These are phyloP conservation scores for Trichoderma sp. DNA, from an alignment of 2,329 filamentous ascomycete species.

Conservation along the genomic window DNA sequence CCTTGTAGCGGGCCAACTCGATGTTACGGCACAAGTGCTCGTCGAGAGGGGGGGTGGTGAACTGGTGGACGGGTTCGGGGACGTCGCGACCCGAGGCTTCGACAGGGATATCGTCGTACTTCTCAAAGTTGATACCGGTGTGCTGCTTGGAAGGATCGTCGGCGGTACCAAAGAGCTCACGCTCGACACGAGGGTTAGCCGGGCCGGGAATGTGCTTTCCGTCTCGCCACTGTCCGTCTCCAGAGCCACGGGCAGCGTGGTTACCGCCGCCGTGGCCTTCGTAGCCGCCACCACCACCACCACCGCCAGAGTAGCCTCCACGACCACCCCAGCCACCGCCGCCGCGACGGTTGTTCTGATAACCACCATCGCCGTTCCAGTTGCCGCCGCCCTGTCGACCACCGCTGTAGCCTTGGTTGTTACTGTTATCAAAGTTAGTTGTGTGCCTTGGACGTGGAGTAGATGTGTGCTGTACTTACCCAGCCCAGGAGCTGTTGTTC, in stretches of 20 bases:
- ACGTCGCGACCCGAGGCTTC: constrained; percentile 93
- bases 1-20: constrained; percentile 87
- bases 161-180: constrained; percentile 86
- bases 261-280: constrained; percentile 44
- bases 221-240: constrained; percentile 93
- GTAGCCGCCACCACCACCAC: constrained; percentile 36
- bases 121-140: constrained; percentile 99
- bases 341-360: constrained; percentile 32
- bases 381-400: constrained; percentile 18
- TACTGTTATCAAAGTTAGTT: not conserved
- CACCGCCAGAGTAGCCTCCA: constrained; percentile 31
- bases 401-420: not conserved
- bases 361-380: constrained; percentile 11
- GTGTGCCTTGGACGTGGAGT: not conserved
- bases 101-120: constrained; percentile 99
- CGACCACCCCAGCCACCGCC: constrained; percentile 36
- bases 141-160: constrained; percentile 95
- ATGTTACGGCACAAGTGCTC: constrained; percentile 93
- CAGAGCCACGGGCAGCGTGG: constrained; percentile 70
- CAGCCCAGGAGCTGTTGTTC: constrained; percentile 36
- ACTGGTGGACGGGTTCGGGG: constrained; percentile 83
- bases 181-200: constrained; percentile 83
- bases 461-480: constrained; percentile 36
- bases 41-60: constrained; percentile 93
- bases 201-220: constrained; percentile 94